Conservation (phyloP, 2,329 filamentous ascomycete genomes). For the Apiospora koreana region DNA sequence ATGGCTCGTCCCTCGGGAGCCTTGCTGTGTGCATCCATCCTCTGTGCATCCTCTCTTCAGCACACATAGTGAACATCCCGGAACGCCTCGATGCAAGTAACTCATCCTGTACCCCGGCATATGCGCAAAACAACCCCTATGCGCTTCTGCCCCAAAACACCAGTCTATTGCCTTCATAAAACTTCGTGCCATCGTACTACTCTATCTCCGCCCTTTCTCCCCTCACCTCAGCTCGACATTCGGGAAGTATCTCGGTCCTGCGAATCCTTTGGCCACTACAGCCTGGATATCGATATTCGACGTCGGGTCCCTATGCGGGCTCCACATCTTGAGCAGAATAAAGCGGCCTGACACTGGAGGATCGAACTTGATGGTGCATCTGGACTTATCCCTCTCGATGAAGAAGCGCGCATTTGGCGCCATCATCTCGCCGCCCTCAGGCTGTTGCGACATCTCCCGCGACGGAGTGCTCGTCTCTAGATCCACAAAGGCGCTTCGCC, state of each 20-base stretch:
- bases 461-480: conserved; percentile 41
- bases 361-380: conserved; percentile 84
- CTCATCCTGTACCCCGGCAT: not conserved
- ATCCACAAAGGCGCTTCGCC: conserved; percentile 37
- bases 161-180: conserved; percentile 1
- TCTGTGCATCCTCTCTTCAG: not conserved
- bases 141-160: not conserved
- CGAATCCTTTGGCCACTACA: conserved; percentile 80
- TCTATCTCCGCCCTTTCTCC: not conserved
- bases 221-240: conserved; percentile 59
- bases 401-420: conserved; percentile 79
- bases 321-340: conserved; percentile 90
- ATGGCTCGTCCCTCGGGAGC: not conserved
- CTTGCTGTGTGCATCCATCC: too few species aligned
- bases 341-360: conserved; percentile 80
- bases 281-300: conserved; percentile 89
- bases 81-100: conserved; percentile 4
- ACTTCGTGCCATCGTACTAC: not conserved
- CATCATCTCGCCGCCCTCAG: conserved; percentile 62
- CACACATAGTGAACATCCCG: not conserved
- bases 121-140: not conserved
- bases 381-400: conserved; percentile 79
- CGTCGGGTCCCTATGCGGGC: conserved; percentile 63
- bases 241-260: conserved; percentile 83
- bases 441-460: conserved; percentile 52